Percentiles rank a stretch among this genome's conserved stretches.
Conservation (phyloP, 345 rosid species). For the Trapa incisa region DNA sequence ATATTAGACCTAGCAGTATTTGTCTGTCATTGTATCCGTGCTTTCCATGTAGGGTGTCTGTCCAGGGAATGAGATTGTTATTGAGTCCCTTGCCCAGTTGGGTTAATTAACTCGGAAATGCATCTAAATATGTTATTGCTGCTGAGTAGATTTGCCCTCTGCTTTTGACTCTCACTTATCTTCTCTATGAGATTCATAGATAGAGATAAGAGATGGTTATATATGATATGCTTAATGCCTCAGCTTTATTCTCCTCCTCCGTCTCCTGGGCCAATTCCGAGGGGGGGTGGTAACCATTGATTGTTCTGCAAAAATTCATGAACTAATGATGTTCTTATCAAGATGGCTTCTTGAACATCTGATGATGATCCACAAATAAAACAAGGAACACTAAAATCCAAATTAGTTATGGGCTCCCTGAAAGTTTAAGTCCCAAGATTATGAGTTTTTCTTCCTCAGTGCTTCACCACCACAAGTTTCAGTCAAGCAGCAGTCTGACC, state of each 20-base stretch:
- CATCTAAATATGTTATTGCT: background rate
- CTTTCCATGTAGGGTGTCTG: background rate
- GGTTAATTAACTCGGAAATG: background rate
- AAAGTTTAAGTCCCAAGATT: background rate
- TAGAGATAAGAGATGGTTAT: background rate
- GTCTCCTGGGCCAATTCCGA: no score
- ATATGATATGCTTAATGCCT: background rate
- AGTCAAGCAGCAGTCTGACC: conserved; percentile 1
- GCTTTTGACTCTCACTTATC: background rate
- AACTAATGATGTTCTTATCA: no score
- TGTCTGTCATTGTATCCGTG: background rate
- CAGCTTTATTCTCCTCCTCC: no score
- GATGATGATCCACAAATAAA: no score
- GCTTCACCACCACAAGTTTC: conserved; percentile 5
- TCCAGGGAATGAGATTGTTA: background rate
- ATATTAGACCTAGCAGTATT: background rate
- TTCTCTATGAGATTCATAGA: background rate
- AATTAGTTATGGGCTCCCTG: no score
- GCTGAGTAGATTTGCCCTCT: background rate
- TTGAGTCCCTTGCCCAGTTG: background rate
- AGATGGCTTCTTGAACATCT: no score
- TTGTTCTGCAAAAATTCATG: no score
- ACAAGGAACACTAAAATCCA: no score
- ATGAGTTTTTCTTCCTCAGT: background rate
- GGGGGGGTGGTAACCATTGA: no score